Conservation (phyloP, 306 rosid genomes). For the Chamaecrista fasciculata region DNA sequence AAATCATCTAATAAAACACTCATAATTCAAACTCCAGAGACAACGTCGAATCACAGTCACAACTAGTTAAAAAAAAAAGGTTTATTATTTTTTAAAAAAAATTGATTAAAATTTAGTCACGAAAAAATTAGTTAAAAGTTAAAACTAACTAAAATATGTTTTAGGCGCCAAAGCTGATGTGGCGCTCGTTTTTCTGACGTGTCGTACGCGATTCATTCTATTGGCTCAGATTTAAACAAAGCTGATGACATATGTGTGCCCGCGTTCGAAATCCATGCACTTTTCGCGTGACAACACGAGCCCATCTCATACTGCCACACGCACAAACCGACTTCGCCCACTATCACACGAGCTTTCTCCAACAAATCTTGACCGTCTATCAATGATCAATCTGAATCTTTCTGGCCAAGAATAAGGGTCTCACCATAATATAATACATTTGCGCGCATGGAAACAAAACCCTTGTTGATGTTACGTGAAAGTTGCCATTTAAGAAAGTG, state of each 20-base stretch:
- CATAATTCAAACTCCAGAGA: too few relatives aligned
- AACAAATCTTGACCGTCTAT: constrained; percentile 4
- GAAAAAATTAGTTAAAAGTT: too few relatives aligned
- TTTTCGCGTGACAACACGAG: constrained; percentile 43
- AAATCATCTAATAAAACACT: too few relatives aligned
- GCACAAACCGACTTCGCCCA: background rate
- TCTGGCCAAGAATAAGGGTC: background rate
- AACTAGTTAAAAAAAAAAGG: too few relatives aligned
- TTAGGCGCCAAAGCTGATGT: constrained; percentile 7
- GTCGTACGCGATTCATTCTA: background rate
- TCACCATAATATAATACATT: background rate
- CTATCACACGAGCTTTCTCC: background rate
- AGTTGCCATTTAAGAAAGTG: too few relatives aligned
- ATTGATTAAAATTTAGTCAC: too few relatives aligned
- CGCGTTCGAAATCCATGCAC: constrained; percentile 38
- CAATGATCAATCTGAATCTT: too few relatives aligned
- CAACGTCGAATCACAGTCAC: too few relatives aligned
- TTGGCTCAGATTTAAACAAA: constrained; percentile 18
- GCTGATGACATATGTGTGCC: constrained; percentile 29
- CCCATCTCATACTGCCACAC: background rate
- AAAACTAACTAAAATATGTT: background rate
- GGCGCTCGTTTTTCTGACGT: background rate
- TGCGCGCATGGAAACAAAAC: background rate
- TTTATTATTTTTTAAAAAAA: too few relatives aligned
- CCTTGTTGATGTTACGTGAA: background rate